These are phyloP conservation scores for Epichloe scottii DNA, from an alignment of 2,329 filamentous ascomycete genomes.

Conservation along the genomic window DNA sequence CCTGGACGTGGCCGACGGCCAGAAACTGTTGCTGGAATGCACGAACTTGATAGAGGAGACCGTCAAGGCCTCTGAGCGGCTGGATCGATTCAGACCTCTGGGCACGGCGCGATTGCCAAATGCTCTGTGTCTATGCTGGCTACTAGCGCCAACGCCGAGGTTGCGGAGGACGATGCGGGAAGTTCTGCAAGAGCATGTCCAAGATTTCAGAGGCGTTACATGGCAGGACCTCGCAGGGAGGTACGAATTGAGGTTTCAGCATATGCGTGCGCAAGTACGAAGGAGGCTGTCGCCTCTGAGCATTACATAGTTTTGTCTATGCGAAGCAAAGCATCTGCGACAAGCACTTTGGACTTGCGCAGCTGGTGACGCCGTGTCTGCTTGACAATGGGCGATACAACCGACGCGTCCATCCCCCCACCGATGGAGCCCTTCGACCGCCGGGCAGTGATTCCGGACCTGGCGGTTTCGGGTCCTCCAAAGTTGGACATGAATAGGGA, in stretches of 20 bases:
- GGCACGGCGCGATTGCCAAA: constrained; percentile 1
- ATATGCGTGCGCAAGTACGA: not conserved
- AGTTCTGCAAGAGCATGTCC: not conserved
- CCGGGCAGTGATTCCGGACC: too few relatives aligned
- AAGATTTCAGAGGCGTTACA: not conserved
- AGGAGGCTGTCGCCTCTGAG: not conserved
- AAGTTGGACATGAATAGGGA: too few relatives aligned
- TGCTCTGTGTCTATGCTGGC: constrained; percentile 1
- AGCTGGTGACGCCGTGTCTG: too few relatives aligned
- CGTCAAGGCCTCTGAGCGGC: not conserved
- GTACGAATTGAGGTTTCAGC: not conserved
- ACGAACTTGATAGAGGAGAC: not conserved
- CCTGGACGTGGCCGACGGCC: not conserved
- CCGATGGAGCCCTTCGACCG: too few relatives aligned
- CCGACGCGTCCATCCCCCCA: too few relatives aligned
- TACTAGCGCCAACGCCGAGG: not conserved
- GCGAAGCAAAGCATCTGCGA: too few relatives aligned
- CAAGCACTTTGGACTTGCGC: too few relatives aligned
- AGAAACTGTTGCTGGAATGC: not conserved
- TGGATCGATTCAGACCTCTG: constrained; percentile 1
- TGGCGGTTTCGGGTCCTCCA: too few relatives aligned
- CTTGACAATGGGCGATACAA: too few relatives aligned
- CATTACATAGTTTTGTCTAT: not conserved
- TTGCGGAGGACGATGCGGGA: not conserved
- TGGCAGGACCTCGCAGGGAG: constrained; percentile 1